Conservation (phyloP, 495 filamentous ascomycete genomes). For the Penicillium soppii region DNA sequence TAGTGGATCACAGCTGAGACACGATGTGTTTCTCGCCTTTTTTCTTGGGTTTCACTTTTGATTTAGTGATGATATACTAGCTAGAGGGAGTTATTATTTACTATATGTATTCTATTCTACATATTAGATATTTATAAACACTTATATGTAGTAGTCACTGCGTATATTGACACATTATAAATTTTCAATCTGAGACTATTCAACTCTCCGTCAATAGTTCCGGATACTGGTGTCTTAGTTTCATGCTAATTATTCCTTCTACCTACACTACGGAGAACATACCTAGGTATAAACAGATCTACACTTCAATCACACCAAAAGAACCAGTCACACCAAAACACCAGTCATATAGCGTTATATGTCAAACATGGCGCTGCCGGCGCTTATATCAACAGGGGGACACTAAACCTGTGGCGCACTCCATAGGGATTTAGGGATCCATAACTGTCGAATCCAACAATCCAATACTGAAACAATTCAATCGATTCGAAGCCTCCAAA, state of each 20-base stretch:
- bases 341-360: slow-evolving; percentile 11
- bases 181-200: too few species aligned
- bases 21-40: slow-evolving; percentile 35
- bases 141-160: too few species aligned
- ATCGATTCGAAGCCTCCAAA: too few species aligned
- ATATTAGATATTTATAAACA: not conserved
- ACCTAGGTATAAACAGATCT: not conserved
- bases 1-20: slow-evolving; percentile 37
- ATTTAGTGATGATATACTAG: not conserved
- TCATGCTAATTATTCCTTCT: too few species aligned
- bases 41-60: not conserved
- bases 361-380: slow-evolving; percentile 22
- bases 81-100: slow-evolving; percentile 14
- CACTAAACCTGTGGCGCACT: not conserved
- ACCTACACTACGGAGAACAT: too few species aligned
- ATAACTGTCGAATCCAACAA: not conserved
- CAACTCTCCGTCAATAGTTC: too few species aligned
- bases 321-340: slow-evolving; percentile 5
- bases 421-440: too few species aligned
- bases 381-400: slow-evolving; percentile 16
- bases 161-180: too few species aligned
- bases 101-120: not conserved
- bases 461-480: not conserved
- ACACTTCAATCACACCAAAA: not conserved
- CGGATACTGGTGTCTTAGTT: too few species aligned